Evolutionary conservation across 2,329 filamentous ascomycete genomes (phyloP), one percentile per base, ranked within the genome.

Genomic region (Diaporthe humulicola): DNA sequence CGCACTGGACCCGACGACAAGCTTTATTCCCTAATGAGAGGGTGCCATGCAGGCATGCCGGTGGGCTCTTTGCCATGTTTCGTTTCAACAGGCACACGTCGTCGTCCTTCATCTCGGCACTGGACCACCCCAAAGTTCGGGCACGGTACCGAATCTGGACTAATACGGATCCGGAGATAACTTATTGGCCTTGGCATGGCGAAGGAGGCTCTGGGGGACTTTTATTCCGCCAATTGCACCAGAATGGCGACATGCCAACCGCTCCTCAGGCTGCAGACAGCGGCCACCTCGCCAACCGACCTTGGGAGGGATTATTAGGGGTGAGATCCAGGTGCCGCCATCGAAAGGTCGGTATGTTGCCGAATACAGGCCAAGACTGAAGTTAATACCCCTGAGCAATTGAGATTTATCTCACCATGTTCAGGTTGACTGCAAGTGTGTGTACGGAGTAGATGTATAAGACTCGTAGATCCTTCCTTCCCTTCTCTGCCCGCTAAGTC

Each of bases 201-300:
- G 30, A 38, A 52, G 61, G 45, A 67, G 64, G 30, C 64, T 52
- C 64, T 67, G 45, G 64, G 33, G 48, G 25, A 9, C 64, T 54
- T 54, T 69, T 69, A 69, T 69, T 69, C 64, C 64, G 45, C 64
- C 64, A 69, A 69, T 69, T 69, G 64, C 64, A 54, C 64, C 64
- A 54, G 48, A 40, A 52, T 54, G 45, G 33, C 33, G 38, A 67
- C 64, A 36, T 36, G n/a, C 45, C 64, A 67, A 67, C n/a, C 22
- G 45, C 45, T 64, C 33, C 45, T 38, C n/a, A 38, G 64, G 64
- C 45, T 52, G 64, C 64, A 15, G 45, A 52, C n/a, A 38, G 61
- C 61, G 61, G 61, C 61, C 42, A 30, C 14, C 2, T 33, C 42
- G 61, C 42, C 22, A 50, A 25, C 40, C 22, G 52, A n/a, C n/a